phyloP scores from a whole-genome alignment of 2,329 filamentous ascomycete genomes.

The Neoscytalidium dimidiatum region DNA sequence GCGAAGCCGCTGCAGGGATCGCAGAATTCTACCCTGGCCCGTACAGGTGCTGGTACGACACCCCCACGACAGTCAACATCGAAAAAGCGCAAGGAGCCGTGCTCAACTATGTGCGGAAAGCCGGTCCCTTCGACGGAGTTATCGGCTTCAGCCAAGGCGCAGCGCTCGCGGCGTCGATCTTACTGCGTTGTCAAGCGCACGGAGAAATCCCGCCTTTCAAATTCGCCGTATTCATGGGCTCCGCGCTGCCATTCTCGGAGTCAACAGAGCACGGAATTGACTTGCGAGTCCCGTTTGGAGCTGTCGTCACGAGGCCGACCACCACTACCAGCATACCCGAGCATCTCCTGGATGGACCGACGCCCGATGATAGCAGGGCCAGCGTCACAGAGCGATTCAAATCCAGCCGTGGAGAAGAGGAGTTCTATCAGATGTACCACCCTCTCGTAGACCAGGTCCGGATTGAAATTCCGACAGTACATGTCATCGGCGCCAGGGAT shows the following conservation, averaged over 20 bases:
- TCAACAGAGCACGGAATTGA: not conserved
- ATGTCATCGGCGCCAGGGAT: slow-evolving; percentile 13
- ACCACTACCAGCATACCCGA: not conserved
- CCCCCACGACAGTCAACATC: not conserved
- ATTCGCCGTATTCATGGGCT: slow-evolving; percentile 38
- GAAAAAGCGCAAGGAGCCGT: not conserved
- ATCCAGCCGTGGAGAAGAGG: slow-evolving; percentile 25
- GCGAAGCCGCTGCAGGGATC: not conserved
- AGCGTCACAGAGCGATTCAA: not conserved
- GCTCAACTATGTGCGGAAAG: slow-evolving; percentile 30
- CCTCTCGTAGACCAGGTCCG: not conserved
- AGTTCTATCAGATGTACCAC: slow-evolving; percentile 27
- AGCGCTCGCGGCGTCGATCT: slow-evolving; percentile 32
- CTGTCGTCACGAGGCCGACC: not conserved
- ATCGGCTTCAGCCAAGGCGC: slow-evolving; percentile 40
- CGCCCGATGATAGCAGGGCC: not conserved
- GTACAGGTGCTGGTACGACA: slow-evolving; percentile 8
- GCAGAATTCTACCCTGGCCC: not conserved
- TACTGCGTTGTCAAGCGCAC: slow-evolving; percentile 28
- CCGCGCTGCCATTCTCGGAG: slow-evolving; percentile 30
- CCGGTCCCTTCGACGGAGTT: slow-evolving; percentile 36
- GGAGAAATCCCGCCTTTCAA: slow-evolving; percentile 30
- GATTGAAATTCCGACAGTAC: not conserved
- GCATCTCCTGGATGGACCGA: not conserved
- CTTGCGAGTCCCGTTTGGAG: not conserved